Base-by-base conservation (phyloP, 352 stramenopile genomes). In the Aphanomyces euteiches region DNA sequence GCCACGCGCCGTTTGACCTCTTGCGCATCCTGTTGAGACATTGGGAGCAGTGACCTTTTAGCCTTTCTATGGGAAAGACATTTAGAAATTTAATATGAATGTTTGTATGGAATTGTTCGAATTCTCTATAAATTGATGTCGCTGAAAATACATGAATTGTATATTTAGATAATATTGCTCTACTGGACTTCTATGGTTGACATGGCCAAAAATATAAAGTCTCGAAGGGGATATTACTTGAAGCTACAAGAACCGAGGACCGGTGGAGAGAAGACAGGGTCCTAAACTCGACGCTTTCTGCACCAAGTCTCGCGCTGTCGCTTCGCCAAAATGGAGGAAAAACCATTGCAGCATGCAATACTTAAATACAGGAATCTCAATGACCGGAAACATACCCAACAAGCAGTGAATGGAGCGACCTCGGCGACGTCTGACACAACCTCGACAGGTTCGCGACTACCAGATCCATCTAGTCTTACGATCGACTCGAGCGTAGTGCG, bases 321-420 rank as follows among this genome's bases (percentile, higher is more conserved):
- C 43, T 17, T 61, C 54, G 15, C 43, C 21, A 56, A n/a, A n/a
- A 70, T 70, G 64, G 64, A 70, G 53, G 64, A 61, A 39, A 70
- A 70, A 38, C 47, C 53, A 70, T 70, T 70, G 54, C 64, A 70
- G 36, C 53, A 45, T 56, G 64, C 64, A 70, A 70, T 70, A 70
- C 64, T 60, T 21, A 60, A 70, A 38, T 70, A 70, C 64, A 54
- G 64, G 43, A 41, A 70, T 36, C 54, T 70, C 3, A 70, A 70
- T 38, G 64, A 70, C 54, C 28, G 64, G 38, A 70, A 70, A 50
- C 43, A 48, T 19, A 34, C 59, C 15, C 8, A 19, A 17, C 39
- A 39, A 38, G 17, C 59, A 5, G 59, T 36, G 59, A 50, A 56
- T 40, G 54, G 54, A 28, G 37, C 34, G 54, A 41, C 6, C 41